These are phyloP conservation scores for Aristolochia fimbriata DNA, from an alignment of 164 flowering plant genomes.

Conservation along the genomic window DNA sequence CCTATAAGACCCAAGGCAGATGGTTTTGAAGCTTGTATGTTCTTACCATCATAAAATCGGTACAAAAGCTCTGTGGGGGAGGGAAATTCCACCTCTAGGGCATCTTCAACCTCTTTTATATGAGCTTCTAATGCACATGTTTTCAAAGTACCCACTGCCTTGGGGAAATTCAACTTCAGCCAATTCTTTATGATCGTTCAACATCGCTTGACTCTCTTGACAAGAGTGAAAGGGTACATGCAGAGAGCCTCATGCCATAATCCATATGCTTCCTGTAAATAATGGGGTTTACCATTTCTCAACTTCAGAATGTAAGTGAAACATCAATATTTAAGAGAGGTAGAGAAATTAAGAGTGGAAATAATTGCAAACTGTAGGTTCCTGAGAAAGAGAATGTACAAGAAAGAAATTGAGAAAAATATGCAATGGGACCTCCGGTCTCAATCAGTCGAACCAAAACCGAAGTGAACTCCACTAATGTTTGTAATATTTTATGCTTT, in stretches of 20 bases:
- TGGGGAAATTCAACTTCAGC: slow-evolving; percentile 39
- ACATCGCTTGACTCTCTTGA: slow-evolving; percentile 43
- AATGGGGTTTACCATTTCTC: too few relatives aligned
- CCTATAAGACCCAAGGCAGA: slow-evolving; percentile 64
- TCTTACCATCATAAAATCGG: slow-evolving; percentile 83
- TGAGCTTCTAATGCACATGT: slow-evolving; percentile 72
- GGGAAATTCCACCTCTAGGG: slow-evolving; percentile 63
- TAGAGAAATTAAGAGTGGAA: too few relatives aligned
- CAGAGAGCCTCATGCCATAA: slow-evolving; percentile 58
- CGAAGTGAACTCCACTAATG: too few relatives aligned
- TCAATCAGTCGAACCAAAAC: too few relatives aligned
- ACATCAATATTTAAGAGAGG: too few relatives aligned
- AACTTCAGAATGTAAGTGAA: too few relatives aligned
- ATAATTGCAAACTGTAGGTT: too few relatives aligned
- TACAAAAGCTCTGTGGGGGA: slow-evolving; percentile 66
- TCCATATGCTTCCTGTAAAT: slow-evolving; percentile 50
- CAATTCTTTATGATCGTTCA: slow-evolving; percentile 48
- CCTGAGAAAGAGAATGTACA: too few relatives aligned
- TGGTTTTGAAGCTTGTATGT: slow-evolving; percentile 6
- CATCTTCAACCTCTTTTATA: slow-evolving; percentile 39
- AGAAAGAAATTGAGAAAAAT: too few relatives aligned
- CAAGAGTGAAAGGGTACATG: slow-evolving; percentile 66
- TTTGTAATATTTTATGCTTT: too few relatives aligned
- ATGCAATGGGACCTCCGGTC: too few relatives aligned
- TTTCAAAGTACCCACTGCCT: slow-evolving; percentile 39